Evolutionary conservation across 2,329 filamentous ascomycete species (phyloP).

Genomic region (Penicillium concentricum): DNA sequence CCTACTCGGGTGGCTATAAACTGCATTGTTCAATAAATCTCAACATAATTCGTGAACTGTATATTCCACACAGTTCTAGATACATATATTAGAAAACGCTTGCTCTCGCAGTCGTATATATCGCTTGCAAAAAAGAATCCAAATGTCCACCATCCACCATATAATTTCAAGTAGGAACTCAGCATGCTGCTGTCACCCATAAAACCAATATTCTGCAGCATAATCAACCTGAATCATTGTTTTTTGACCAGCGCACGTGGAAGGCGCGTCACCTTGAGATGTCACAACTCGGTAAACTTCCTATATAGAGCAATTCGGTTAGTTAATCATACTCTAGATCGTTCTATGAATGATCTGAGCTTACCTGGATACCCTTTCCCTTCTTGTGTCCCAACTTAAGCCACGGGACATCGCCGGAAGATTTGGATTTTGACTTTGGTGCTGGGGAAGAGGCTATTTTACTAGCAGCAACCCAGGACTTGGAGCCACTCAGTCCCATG

Average conservation of each 20-base stretch:
- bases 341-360: not conserved
- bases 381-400: slow-evolving; percentile 30
- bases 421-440: not conserved
- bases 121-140: not conserved
- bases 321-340: not conserved
- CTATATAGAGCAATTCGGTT: slow-evolving; percentile 22
- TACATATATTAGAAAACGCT: not conserved
- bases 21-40: not conserved
- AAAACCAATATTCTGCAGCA: slow-evolving; percentile 47
- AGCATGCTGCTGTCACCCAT: slow-evolving; percentile 25
- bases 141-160: not conserved
- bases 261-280: slow-evolving; percentile 35
- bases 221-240: slow-evolving; percentile 38
- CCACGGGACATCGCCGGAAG: slow-evolving; percentile 35
- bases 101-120: not conserved
- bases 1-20: not conserved
- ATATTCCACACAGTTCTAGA: not conserved
- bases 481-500: slow-evolving; percentile 22
- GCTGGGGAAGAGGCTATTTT: slow-evolving; percentile 31
- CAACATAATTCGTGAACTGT: not conserved
- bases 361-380: slow-evolving; percentile 33
- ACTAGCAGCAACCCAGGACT: slow-evolving; percentile 28
- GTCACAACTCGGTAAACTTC: slow-evolving; percentile 45
- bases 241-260: slow-evolving; percentile 33
- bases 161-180: not conserved